A percentile compares a stretch with the other conserved stretches of the same genome.
These are phyloP conservation scores for Melampsora americana DNA, from an alignment of 1,284 basidiomycete species.

Conservation along the genomic window DNA sequence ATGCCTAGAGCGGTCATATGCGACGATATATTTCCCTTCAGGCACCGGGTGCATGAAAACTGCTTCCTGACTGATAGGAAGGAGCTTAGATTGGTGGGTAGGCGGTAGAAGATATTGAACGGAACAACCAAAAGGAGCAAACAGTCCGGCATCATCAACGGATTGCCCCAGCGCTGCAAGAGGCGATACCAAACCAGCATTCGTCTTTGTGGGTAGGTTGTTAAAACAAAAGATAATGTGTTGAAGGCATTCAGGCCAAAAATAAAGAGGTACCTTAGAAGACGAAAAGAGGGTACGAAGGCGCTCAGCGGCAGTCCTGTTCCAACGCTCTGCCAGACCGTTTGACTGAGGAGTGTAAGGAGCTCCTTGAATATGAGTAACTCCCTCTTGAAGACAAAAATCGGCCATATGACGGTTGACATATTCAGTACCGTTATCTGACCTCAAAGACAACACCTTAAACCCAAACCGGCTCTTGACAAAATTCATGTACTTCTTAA, in stretches of 20 bases:
- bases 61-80: background rate
- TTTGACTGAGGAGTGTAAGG: no score
- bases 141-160: background rate
- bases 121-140: background rate
- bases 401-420: background rate
- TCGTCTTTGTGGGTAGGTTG: background rate
- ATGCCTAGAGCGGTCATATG: no score
- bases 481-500: slow-evolving; percentile 47
- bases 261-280: background rate
- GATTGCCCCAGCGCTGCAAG: background rate
- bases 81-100: background rate
- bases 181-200: no score
- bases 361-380: background rate
- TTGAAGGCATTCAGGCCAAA: background rate
- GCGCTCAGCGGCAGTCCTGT: background rate
- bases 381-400: background rate
- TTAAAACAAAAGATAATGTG: background rate
- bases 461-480: background rate
- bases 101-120: background rate
- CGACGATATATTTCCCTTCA: no score
- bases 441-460: background rate
- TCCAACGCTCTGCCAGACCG: background rate
- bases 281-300: background rate
- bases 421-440: slow-evolving; percentile 20
- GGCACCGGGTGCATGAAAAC: background rate